A percentile compares a stretch with the other conserved stretches of the same genome.
These are phyloP conservation scores for Hypoxylon sp. DNA, from an alignment of 2,329 filamentous ascomycete species.

Conservation along the genomic window DNA sequence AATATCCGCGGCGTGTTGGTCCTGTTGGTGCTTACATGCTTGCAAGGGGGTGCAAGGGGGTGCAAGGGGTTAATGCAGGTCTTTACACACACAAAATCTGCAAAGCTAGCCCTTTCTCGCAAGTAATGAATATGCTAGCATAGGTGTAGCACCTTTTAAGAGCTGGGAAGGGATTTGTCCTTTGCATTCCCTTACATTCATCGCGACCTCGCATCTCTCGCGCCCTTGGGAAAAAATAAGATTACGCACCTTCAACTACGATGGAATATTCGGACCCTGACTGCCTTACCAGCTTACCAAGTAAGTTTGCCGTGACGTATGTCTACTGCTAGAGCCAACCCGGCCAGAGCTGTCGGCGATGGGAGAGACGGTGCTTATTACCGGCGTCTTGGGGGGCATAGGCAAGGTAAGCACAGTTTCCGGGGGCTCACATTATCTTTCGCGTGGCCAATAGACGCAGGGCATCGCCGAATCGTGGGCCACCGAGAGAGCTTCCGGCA, in stretches of 20 bases:
- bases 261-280: slow-evolving; percentile 42
- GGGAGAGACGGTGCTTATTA: slow-evolving; percentile 42
- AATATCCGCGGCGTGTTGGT: no score
- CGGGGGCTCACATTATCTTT: slow-evolving; percentile 8
- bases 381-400: slow-evolving; percentile 41
- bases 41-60: no score
- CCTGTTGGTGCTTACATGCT: no score
- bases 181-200: no score
- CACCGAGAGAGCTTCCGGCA: slow-evolving; percentile 35
- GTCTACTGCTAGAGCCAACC: slow-evolving; percentile 37
- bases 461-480: slow-evolving; percentile 42
- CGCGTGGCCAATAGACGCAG: slow-evolving; percentile 32
- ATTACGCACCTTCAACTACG: slow-evolving; percentile 4
- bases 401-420: slow-evolving; percentile 37
- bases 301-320: slow-evolving; percentile 36
- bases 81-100: no score
- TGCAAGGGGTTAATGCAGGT: no score
- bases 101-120: no score
- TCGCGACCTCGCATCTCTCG: background rate
- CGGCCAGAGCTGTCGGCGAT: slow-evolving; percentile 40
- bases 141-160: no score
- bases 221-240: background rate
- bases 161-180: no score
- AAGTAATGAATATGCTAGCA: no score
- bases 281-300: slow-evolving; percentile 41